Conservation (phyloP, 2,329 filamentous ascomycete genomes). For the Neonectria punicea region DNA sequence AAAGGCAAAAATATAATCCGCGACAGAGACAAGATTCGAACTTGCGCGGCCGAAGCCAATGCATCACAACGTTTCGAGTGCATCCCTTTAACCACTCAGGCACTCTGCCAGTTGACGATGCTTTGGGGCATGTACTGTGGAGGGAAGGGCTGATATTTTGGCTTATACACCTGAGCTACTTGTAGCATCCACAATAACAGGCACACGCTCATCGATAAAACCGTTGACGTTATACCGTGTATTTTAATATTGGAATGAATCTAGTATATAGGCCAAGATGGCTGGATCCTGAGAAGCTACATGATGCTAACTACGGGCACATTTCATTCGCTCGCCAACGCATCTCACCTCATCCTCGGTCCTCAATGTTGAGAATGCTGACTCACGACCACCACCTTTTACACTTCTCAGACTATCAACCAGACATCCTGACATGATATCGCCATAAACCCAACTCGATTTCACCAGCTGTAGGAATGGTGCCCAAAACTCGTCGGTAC, state of each 20-base stretch:
- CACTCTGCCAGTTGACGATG: slow-evolving; percentile 24
- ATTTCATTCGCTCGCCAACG: too few relatives aligned
- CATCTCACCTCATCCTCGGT: background rate
- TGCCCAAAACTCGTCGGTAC: background rate
- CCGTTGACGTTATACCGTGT: too few relatives aligned
- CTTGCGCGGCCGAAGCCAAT: slow-evolving; percentile 33
- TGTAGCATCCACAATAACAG: too few relatives aligned
- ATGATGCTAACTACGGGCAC: background rate
- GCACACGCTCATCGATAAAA: too few relatives aligned
- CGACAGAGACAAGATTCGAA: slow-evolving; percentile 37
- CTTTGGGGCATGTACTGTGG: slow-evolving; percentile 3
- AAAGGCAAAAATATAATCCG: slow-evolving; percentile 2
- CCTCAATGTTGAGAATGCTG: background rate
- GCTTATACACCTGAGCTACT: background rate
- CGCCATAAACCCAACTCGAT: background rate
- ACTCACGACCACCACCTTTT: background rate
- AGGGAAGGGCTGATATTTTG: background rate
- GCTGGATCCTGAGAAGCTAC: background rate
- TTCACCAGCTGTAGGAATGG: background rate
- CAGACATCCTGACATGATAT: background rate
- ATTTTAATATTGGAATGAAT: too few relatives aligned
- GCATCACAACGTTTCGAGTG: slow-evolving; percentile 28
- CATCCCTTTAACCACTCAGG: slow-evolving; percentile 33
- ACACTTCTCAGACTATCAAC: background rate
- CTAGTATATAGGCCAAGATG: background rate